Evolutionary conservation across 495 filamentous ascomycete genomes (phyloP).

Genomic region (Penicillium subrubescens): DNA sequence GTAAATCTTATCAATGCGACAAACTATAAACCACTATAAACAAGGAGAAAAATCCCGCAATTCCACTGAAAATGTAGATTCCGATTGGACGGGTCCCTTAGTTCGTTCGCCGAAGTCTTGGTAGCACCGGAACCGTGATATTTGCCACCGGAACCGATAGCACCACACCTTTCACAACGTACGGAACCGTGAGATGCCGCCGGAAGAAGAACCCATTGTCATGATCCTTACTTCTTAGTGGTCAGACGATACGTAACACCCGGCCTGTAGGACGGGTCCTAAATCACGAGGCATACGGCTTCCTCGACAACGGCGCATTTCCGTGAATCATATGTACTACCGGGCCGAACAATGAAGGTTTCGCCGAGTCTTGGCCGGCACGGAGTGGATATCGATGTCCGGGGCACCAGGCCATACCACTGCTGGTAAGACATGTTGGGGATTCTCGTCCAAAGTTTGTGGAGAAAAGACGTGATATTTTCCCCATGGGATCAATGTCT

Average conservation of each 20-base stretch:
- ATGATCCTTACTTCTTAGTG: background rate
- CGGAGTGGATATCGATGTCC: background rate
- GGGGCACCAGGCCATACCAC: background rate
- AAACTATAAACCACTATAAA: background rate
- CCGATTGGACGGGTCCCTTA: background rate
- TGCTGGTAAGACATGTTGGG: background rate
- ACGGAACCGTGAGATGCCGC: background rate
- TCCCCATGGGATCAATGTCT: background rate
- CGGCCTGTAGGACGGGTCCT: background rate
- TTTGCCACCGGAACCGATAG: background rate
- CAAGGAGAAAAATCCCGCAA: background rate
- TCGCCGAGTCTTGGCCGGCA: background rate
- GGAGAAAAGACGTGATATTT: background rate
- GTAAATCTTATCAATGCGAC: background rate
- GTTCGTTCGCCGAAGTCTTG: background rate
- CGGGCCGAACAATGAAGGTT: background rate
- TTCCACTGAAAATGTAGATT: background rate
- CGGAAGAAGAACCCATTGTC: background rate
- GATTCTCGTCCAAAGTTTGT: background rate
- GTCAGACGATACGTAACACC: background rate
- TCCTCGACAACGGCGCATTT: background rate
- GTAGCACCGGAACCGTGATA: background rate
- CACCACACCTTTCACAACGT: background rate
- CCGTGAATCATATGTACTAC: background rate
- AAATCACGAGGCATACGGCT: background rate